These are phyloP conservation scores for Trichoderma arundinaceum DNA, from an alignment of 2,329 filamentous ascomycete species.

Conservation along the genomic window DNA sequence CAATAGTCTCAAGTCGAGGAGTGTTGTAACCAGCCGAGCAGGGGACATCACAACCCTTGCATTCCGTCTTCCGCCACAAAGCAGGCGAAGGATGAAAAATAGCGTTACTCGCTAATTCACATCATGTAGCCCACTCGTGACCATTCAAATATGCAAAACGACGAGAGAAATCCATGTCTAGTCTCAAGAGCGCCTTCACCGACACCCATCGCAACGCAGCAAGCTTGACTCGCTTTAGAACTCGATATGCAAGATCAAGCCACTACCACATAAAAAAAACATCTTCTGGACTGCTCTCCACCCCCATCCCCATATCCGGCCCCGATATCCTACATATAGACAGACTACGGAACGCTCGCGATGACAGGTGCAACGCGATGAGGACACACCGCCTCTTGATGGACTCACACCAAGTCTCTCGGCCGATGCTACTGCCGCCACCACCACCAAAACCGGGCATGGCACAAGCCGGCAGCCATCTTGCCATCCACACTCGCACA, in stretches of 20 bases:
- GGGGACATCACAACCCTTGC: too few species aligned
- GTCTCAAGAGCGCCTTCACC: background rate
- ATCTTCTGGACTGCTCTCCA: background rate
- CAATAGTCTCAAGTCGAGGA: too few species aligned
- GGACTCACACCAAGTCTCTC: conserved; percentile 14
- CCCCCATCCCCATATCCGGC: background rate
- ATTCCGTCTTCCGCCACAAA: too few species aligned
- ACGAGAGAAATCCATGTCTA: background rate
- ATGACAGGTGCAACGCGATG: background rate
- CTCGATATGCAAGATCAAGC: conserved; percentile 1
- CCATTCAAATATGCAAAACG: conserved; percentile 8
- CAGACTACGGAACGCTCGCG: background rate
- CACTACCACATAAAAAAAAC: background rate
- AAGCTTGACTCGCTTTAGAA: background rate
- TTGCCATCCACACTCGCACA: background rate
- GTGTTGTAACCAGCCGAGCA: too few species aligned
- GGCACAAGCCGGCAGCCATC: background rate
- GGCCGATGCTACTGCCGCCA: conserved; percentile 22
- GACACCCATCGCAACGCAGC: background rate
- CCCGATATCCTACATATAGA: background rate
- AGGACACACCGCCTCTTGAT: conserved; percentile 15
- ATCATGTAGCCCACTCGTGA: conserved; percentile 21
- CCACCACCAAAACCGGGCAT: conserved; percentile 16
- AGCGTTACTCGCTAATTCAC: background rate
- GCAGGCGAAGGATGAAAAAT: background rate